Percentiles rank a stretch among this genome's conserved stretches.
phyloP scores from a whole-genome alignment of 1,139 yeast species.

The Taphrina sp. region DNA sequence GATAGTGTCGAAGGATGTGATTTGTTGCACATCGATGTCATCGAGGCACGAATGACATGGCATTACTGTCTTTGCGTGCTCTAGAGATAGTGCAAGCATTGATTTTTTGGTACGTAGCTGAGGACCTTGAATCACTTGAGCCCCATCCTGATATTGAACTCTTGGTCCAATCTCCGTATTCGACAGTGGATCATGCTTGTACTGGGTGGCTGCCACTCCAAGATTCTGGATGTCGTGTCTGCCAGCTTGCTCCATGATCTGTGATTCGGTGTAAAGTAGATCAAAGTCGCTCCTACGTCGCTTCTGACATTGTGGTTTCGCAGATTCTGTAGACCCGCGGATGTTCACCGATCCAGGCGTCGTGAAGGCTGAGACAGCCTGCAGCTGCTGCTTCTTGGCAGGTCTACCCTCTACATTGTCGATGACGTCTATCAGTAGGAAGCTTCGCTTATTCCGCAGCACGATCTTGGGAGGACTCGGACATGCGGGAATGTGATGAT shows the following conservation, averaged over 20 bases:
- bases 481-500: background rate
- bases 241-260: too few relatives aligned
- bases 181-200: too few relatives aligned
- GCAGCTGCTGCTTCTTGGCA: constrained; percentile 3
- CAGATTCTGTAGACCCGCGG: background rate
- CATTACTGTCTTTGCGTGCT: background rate
- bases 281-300: constrained; percentile 9
- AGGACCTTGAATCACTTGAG: too few relatives aligned
- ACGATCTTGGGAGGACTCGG: background rate
- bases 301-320: background rate
- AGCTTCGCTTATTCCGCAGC: constrained; percentile 18
- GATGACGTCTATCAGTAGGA: constrained; percentile 19
- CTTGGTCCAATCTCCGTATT: too few relatives aligned
- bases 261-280: constrained; percentile 6
- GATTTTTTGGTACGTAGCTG: constrained; percentile 3
- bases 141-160: background rate
- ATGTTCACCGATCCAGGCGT: background rate
- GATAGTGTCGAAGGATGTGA: constrained; percentile 20
- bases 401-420: constrained; percentile 23
- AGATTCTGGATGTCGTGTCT: too few relatives aligned
- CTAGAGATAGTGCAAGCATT: constrained; percentile 8
- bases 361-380: background rate
- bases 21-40: constrained; percentile 7
- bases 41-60: constrained; percentile 20
- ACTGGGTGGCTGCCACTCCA: too few relatives aligned